Conservation (phyloP, 768 basidiomycete genomes). For the Tulasnella sp. region DNA sequence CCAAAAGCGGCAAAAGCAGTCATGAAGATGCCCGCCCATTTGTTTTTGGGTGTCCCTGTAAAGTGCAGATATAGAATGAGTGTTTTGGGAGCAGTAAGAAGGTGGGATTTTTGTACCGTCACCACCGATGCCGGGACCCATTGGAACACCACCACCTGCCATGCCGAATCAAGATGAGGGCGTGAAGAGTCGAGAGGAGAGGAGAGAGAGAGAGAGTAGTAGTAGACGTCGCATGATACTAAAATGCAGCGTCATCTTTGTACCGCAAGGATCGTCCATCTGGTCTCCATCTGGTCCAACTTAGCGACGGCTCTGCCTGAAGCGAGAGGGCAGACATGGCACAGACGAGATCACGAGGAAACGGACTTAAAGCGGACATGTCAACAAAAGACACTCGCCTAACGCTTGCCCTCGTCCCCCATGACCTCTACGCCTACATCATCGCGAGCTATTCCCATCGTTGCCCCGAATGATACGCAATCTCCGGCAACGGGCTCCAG, state of each 20-base stretch:
- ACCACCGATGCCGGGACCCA: neutral
- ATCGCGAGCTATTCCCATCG: no score
- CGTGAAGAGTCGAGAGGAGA: neutral
- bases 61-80: neutral
- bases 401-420: neutral
- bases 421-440: neutral
- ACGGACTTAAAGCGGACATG: no score
- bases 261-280: no score
- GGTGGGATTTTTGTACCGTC: neutral
- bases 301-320: no score
- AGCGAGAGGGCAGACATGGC: no score
- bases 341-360: no score
- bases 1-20: conserved; percentile 23
- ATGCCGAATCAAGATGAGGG: neutral
- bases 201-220: neutral
- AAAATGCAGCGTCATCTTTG: neutral
- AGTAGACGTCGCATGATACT: neutral
- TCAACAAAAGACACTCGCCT: no score
- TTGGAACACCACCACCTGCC: neutral
- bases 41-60: conserved; percentile 2
- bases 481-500: no score
- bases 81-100: neutral
- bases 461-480: no score
- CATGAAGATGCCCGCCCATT: conserved; percentile 12
- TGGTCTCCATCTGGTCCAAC: no score